Conservation (phyloP, 495 filamentous ascomycete species). For the Terfezia claveryi region DNA sequence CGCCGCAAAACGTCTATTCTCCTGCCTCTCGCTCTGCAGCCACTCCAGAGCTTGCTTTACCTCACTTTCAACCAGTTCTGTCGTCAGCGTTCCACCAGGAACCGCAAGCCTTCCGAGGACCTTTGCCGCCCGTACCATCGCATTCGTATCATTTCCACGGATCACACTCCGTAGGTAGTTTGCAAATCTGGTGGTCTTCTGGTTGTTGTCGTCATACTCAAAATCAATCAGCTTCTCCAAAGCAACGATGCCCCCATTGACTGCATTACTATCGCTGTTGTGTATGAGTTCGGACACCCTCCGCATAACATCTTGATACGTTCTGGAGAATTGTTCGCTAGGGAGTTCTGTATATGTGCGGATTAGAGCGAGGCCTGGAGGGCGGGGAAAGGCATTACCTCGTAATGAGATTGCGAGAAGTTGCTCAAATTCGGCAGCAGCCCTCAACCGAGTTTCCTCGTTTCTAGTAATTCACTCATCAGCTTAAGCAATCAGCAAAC, state of each 20-base stretch:
- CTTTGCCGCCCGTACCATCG: slow-evolving; percentile 68
- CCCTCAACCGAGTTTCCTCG: slow-evolving; percentile 21
- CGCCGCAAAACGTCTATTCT: slow-evolving; percentile 75
- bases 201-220: slow-evolving; percentile 76
- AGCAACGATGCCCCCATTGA: slow-evolving; percentile 75
- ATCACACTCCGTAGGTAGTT: slow-evolving; percentile 72
- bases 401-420: slow-evolving; percentile 15
- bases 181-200: slow-evolving; percentile 83
- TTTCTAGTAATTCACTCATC: slow-evolving; percentile 10
- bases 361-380: neutral
- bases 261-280: slow-evolving; percentile 63
- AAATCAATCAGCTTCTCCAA: slow-evolving; percentile 87
- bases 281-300: slow-evolving; percentile 50
- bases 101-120: slow-evolving; percentile 74
- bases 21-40: slow-evolving; percentile 83
- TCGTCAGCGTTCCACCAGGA: slow-evolving; percentile 82
- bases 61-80: slow-evolving; percentile 89
- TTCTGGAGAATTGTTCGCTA: slow-evolving; percentile 38
- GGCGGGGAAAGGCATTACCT: slow-evolving; percentile 2
- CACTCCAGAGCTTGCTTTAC: slow-evolving; percentile 86
- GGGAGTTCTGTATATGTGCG: slow-evolving; percentile 31
- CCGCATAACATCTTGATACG: slow-evolving; percentile 41
- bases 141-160: slow-evolving; percentile 65
- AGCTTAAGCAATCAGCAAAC: neutral
- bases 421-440: slow-evolving; percentile 15